Evolutionary conservation across 2,329 filamentous ascomycete species (phyloP).

Genomic region (Bipolaris bicolor): DNA sequence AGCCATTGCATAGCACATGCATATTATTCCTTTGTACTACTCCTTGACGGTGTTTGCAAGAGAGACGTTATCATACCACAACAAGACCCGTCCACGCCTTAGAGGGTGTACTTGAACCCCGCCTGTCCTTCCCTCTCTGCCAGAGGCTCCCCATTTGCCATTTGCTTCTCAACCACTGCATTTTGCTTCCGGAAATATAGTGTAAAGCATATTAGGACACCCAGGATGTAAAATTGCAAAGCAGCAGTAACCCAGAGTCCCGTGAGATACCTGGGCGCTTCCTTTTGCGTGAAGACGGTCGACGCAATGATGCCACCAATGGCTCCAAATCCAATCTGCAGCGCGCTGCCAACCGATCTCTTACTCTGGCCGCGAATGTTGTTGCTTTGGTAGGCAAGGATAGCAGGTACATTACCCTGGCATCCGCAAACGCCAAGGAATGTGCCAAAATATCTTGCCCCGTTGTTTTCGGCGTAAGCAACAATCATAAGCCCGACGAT

Average conservation of each 20-base stretch:
- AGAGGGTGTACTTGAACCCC: slow-evolving; percentile 28
- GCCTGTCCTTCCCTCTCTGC: slow-evolving; percentile 27
- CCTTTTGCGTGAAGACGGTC: slow-evolving; percentile 28
- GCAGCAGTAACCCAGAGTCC: slow-evolving; percentile 29
- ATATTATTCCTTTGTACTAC: too few species aligned
- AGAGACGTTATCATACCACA: not conserved
- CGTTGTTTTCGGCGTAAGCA: slow-evolving; percentile 29
- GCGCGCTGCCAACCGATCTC: slow-evolving; percentile 27
- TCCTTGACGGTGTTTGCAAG: not conserved
- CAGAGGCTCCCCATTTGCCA: slow-evolving; percentile 18
- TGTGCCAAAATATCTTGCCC: slow-evolving; percentile 34
- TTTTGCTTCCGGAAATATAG: slow-evolving; percentile 26
- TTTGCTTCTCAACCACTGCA: slow-evolving; percentile 18
- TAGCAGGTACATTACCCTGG: slow-evolving; percentile 28
- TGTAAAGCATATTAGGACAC: slow-evolving; percentile 17
- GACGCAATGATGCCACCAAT: slow-evolving; percentile 36
- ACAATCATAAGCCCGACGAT: slow-evolving; percentile 35
- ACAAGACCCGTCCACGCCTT: not conserved
- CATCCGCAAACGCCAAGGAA: slow-evolving; percentile 33
- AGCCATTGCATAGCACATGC: too few species aligned
- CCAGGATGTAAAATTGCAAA: slow-evolving; percentile 27
- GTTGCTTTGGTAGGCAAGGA: slow-evolving; percentile 38
- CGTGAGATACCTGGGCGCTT: slow-evolving; percentile 30
- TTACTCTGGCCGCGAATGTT: slow-evolving; percentile 33
- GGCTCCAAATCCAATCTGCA: slow-evolving; percentile 34